Conservation (phyloP, 306 rosid species). For the Coriaria nepalensis region DNA sequence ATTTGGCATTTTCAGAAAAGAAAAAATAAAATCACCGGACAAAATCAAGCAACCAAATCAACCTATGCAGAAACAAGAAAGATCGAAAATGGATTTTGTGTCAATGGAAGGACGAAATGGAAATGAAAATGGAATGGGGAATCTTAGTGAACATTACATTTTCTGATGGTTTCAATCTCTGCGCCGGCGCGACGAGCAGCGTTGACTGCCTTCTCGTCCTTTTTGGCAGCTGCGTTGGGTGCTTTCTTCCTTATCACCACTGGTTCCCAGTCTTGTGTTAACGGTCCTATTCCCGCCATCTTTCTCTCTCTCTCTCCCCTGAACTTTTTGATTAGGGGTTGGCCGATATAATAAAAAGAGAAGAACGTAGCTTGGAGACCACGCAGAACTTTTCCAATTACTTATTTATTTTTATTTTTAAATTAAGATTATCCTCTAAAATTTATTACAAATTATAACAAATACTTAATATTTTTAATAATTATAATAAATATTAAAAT, state of each 20-base stretch:
- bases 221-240: slow-evolving; percentile 80
- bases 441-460: too few species aligned
- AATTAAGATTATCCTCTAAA: too few species aligned
- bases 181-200: slow-evolving; percentile 92
- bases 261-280: slow-evolving; percentile 85
- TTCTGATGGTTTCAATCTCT: slow-evolving; percentile 65
- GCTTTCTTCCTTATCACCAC: slow-evolving; percentile 80
- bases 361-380: slow-evolving; percentile 3
- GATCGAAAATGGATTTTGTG: not conserved
- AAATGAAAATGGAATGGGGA: not conserved
- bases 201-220: slow-evolving; percentile 91
- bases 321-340: not conserved
- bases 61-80: too few species aligned
- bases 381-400: slow-evolving; percentile 9
- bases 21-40: too few species aligned
- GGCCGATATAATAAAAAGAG: not conserved
- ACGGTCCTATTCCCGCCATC: slow-evolving; percentile 67
- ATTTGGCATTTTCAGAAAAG: too few species aligned
- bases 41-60: too few species aligned
- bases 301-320: not conserved
- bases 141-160: slow-evolving; percentile 21
- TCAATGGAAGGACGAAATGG: not conserved
- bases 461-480: too few species aligned
- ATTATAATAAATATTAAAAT: too few species aligned
- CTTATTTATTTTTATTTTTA: too few species aligned